phyloP scores from a whole-genome alignment of 352 stramenopile genomes.

The Elongisporangium undulatum region DNA sequence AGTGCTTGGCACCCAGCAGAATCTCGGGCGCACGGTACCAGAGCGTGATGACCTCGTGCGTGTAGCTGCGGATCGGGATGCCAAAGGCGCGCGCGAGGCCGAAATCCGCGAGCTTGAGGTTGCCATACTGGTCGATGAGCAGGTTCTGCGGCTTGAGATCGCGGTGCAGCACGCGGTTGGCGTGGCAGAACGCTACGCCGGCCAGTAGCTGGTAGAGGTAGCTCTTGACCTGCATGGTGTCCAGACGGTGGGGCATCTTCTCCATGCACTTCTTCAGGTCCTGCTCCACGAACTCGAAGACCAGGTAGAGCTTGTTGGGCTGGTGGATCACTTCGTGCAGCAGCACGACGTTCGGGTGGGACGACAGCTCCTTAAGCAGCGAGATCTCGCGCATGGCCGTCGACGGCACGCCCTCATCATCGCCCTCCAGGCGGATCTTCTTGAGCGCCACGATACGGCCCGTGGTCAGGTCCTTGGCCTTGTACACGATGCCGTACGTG shows the following conservation, averaged over 20 bases:
- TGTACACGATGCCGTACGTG: constrained; percentile 97
- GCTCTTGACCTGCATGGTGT: constrained; percentile 79
- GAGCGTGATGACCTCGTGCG: constrained; percentile 93
- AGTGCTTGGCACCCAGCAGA: constrained; percentile 91
- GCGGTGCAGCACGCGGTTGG: constrained; percentile 94
- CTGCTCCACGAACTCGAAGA: constrained; percentile 87
- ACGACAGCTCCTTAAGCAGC: constrained; percentile 91
- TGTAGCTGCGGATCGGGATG: constrained; percentile 88
- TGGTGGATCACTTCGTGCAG: constrained; percentile 83
- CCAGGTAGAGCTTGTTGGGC: constrained; percentile 84
- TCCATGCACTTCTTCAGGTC: constrained; percentile 89
- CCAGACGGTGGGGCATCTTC: constrained; percentile 89
- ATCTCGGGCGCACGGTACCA: constrained; percentile 96
- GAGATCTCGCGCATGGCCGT: constrained; percentile 98
- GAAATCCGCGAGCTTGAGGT: constrained; percentile 93
- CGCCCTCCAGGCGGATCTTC: constrained; percentile 86
- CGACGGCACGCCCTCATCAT: constrained; percentile 97
- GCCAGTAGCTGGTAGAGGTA: constrained; percentile 80
- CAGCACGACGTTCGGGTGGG: constrained; percentile 93
- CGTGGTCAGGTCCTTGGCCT: constrained; percentile 88
- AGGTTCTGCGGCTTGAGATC: constrained; percentile 98
- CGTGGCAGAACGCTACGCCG: constrained; percentile 93
- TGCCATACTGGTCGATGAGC: constrained; percentile 83
- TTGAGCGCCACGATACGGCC: constrained; percentile 94
- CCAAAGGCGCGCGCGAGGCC: constrained; percentile 88